Evolutionary conservation across 1,284 basidiomycete species (phyloP).

Genomic region (Ceratorhiza oryzae-sativae): DNA sequence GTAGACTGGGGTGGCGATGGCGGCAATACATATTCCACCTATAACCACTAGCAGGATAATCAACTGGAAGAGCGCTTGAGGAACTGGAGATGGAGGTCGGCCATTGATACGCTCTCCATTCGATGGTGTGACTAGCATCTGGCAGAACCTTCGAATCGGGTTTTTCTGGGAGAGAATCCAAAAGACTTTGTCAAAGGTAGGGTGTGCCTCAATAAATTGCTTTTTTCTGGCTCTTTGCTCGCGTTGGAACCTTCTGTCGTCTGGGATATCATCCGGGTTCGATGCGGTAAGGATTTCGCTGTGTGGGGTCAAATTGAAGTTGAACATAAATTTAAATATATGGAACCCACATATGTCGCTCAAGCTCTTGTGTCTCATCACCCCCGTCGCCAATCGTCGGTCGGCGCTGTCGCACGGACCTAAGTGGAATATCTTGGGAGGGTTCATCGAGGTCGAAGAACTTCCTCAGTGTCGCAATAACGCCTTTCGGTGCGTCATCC

Average conservation of each 20-base stretch:
- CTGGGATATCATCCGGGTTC: slow-evolving; percentile 59
- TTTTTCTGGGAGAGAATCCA: slow-evolving; percentile 91
- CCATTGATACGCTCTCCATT: slow-evolving; percentile 88
- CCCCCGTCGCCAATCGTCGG: slow-evolving; percentile 5
- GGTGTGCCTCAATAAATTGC: slow-evolving; percentile 89
- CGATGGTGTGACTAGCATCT: slow-evolving; percentile 83
- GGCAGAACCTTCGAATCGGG: slow-evolving; percentile 76
- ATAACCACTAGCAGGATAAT: slow-evolving; percentile 80
- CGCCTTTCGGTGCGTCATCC: slow-evolving; percentile 38
- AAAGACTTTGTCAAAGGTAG: slow-evolving; percentile 89
- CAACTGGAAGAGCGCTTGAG: slow-evolving; percentile 78
- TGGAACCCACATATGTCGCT: slow-evolving; percentile 27
- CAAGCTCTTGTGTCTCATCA: slow-evolving; percentile 23
- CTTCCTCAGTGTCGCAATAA: slow-evolving; percentile 46
- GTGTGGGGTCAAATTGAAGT: neutral
- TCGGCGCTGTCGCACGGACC: slow-evolving; percentile 5
- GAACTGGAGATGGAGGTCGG: slow-evolving; percentile 66
- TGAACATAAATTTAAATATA: neutral
- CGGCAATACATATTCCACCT: slow-evolving; percentile 84
- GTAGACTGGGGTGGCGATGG: slow-evolving; percentile 86
- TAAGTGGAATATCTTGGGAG: slow-evolving; percentile 50
- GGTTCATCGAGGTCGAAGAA: slow-evolving; percentile 49
- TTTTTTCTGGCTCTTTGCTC: slow-evolving; percentile 84
- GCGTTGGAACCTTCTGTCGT: slow-evolving; percentile 53
- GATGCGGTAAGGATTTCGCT: slow-evolving; percentile 73